Base-by-base conservation (phyloP, 2,329 filamentous ascomycete genomes). In the Paecilomyces fulvus region DNA sequence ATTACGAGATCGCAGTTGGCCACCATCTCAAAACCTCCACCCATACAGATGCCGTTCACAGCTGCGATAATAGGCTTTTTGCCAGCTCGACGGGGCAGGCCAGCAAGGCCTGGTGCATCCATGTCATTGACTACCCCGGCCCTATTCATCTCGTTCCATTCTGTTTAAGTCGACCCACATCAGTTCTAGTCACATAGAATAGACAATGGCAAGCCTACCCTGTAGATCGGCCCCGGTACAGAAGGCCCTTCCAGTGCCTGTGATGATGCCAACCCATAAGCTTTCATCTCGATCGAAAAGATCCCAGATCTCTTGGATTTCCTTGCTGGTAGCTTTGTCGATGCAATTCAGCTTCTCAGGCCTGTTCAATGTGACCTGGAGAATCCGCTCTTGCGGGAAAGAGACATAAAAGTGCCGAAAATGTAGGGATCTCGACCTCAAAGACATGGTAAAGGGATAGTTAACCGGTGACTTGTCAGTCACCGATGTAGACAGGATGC, bases 1-100 rank as follows among this genome's bases (percentile, higher is more conserved):
- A 64, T 61, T 54, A 90, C 80, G 56, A 92, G 74, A 74, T 92
- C 89, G 60, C 80, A 82, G 71, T 90, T 90, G 52, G 87, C 75
- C 12, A 83, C 79, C 75, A 91, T 89, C 76, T 92, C 89, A 71
- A 88, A 85, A 1, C 87, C 89, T 55, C 89, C 89, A 33, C 89
- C 89, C 49, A 88, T 79, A 56, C 86, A 88, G 20, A 87, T 76
- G 7, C 88, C 88, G 65, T 90, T 89, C 20, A 91, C 85, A 1
- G 88, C 89, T 1, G 84, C 86, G 21, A 92, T 80, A 55, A 92
- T 79, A 3, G 88, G 89, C 66, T 92, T 92, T 71, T 83, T 84
- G 51, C 87, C 87, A 3, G 72, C 70, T 28, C 87, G 78, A 60
- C 87, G 83, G 53, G 82, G 84, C 31, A 90, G 72, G 0, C 82